Evolutionary conservation across 768 basidiomycete species (phyloP).

Genomic region (Filobasidium wieringae): DNA sequence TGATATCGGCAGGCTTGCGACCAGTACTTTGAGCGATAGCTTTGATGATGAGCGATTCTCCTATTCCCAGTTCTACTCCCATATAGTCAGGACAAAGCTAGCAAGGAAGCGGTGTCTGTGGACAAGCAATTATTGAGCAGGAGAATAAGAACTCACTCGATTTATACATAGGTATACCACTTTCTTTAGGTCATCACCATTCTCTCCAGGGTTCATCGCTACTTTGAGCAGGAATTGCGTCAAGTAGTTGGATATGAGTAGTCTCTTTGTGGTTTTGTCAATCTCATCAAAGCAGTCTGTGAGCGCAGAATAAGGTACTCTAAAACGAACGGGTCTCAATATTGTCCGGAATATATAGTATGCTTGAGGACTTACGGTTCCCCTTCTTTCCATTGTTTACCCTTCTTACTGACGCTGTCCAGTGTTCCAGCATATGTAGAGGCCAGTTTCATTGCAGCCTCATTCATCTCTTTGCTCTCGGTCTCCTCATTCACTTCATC

Average conservation of each 20-base stretch:
- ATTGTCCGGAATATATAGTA: neutral
- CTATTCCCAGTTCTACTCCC: slow-evolving; percentile 90
- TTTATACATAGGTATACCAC: slow-evolving; percentile 95
- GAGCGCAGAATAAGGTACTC: slow-evolving; percentile 88
- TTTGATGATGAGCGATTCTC: slow-evolving; percentile 84
- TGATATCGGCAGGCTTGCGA: slow-evolving; percentile 67
- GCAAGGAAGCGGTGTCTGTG: neutral
- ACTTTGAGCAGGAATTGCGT: slow-evolving; percentile 82
- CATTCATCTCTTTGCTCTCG: slow-evolving; percentile 8
- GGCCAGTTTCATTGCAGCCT: neutral
- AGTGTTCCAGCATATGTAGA: slow-evolving; percentile 1
- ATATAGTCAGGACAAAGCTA: slow-evolving; percentile 91
- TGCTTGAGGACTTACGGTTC: slow-evolving; percentile 53
- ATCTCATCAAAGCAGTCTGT: slow-evolving; percentile 78
- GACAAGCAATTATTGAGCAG: neutral
- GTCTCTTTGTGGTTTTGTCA: slow-evolving; percentile 84
- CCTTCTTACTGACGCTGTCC: neutral
- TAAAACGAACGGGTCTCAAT: slow-evolving; percentile 34
- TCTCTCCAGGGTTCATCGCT: slow-evolving; percentile 68
- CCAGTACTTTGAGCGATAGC: slow-evolving; percentile 92
- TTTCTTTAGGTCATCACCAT: slow-evolving; percentile 65
- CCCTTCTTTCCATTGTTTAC: slow-evolving; percentile 54
- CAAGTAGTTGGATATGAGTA: slow-evolving; percentile 80
- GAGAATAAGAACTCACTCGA: slow-evolving; percentile 47
- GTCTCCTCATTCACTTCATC: slow-evolving; percentile 5